A percentile compares a stretch with the other conserved stretches of the same genome.
Evolutionary conservation across 2,329 filamentous ascomycete species (phyloP).

Genomic region (Pestalotiopsis fici): DNA sequence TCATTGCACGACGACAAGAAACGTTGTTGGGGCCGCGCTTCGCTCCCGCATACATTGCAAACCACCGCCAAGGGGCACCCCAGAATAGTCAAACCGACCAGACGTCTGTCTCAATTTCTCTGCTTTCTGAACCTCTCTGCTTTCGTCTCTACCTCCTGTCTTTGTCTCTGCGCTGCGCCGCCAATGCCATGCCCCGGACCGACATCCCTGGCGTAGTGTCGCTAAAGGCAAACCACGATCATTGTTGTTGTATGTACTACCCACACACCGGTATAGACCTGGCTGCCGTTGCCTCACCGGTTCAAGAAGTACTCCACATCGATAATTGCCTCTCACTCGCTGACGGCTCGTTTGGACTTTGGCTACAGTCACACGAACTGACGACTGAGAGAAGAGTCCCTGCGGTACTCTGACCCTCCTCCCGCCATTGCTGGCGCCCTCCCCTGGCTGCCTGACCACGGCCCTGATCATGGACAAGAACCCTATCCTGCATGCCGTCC

Average conservation of each 20-base stretch:
- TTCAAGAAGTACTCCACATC: background rate
- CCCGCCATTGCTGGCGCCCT: background rate
- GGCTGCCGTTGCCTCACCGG: background rate
- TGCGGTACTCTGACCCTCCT: background rate
- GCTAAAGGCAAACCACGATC: conserved; percentile 5
- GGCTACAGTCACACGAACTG: background rate
- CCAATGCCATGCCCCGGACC: background rate
- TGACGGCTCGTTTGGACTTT: background rate
- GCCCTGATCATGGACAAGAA: background rate
- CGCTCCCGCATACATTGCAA: background rate
- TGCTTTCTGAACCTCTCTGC: background rate
- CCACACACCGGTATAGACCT: background rate
- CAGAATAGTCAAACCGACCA: conserved; percentile 1
- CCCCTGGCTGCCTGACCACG: background rate
- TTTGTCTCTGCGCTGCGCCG: background rate
- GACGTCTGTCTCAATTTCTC: background rate
- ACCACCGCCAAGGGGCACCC: background rate
- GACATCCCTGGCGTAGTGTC: conserved; percentile 2
- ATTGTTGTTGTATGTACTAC: background rate
- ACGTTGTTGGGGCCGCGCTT: background rate
- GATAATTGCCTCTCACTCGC: conserved; percentile 3
- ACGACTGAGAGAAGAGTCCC: background rate
- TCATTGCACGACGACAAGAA: background rate
- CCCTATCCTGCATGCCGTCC: background rate
- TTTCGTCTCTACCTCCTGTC: background rate